Conservation (phyloP, 129 eudicot species). For the Solidago caesia region DNA sequence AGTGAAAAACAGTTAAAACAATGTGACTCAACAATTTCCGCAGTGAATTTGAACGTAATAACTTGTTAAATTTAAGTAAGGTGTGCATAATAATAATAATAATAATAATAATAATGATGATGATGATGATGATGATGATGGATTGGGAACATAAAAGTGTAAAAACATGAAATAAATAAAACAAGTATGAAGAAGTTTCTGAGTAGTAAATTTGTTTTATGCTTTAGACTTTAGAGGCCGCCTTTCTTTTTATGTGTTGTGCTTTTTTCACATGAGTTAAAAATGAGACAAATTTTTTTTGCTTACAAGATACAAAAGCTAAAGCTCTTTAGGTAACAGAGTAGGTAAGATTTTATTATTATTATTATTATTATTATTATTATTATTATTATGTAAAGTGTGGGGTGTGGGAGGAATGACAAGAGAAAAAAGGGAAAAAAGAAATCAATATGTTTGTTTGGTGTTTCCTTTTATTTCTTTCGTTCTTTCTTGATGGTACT, state of each 20-base stretch:
- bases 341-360: neutral
- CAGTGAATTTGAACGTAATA: no score
- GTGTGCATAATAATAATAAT: neutral
- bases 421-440: constrained; percentile 14
- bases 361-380: no score
- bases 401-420: neutral
- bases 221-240: constrained; percentile 18
- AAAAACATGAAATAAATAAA: constrained; percentile 13
- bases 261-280: constrained; percentile 27
- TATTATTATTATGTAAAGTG: no score
- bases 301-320: constrained; percentile 40
- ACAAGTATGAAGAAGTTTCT: constrained; percentile 15
- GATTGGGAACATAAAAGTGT: neutral
- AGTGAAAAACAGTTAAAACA: no score
- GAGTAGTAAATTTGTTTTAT: constrained; percentile 10
- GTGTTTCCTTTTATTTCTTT: constrained; percentile 27
- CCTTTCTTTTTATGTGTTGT: constrained; percentile 13
- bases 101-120: no score
- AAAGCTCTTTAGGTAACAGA: neutral
- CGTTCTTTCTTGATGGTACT: constrained; percentile 19
- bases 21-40: no score
- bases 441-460: constrained; percentile 25
- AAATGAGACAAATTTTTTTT: neutral
- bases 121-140: no score
- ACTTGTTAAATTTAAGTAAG: neutral